Conservation (phyloP, 371 early-diverging fungal species). For the Gilbertella persicaria region DNA sequence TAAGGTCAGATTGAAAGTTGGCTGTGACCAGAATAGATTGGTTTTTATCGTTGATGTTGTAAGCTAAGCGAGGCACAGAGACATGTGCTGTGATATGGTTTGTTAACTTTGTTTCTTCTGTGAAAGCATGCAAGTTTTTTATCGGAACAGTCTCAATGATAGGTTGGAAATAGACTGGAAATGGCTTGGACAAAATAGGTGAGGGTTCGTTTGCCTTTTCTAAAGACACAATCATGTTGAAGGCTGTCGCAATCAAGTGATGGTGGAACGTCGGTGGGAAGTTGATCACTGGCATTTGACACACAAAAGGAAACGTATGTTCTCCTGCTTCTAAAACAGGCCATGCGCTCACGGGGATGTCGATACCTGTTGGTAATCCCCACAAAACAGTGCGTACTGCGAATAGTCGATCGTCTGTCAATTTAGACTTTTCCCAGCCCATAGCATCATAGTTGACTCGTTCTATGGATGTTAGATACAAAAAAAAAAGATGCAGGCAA, state of each 20-base stretch:
- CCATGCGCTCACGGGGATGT: slow-evolving; percentile 15
- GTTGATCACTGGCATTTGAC: slow-evolving; percentile 37
- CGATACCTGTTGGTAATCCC: slow-evolving; percentile 17
- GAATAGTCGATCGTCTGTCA: slow-evolving; percentile 29
- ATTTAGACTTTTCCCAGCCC: slow-evolving; percentile 31
- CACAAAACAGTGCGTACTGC: slow-evolving; percentile 30
- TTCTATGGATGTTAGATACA: slow-evolving; percentile 11
- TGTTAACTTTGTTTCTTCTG: slow-evolving; percentile 11
- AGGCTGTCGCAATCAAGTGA: slow-evolving; percentile 25
- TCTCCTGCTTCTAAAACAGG: slow-evolving; percentile 30
- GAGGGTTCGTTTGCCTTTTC: slow-evolving; percentile 10
- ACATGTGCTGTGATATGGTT: slow-evolving; percentile 12
- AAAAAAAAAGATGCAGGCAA: neutral
- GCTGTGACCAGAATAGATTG: slow-evolving; percentile 18
- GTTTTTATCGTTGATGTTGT: slow-evolving; percentile 16
- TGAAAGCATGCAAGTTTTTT: slow-evolving; percentile 13
- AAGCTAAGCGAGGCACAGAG: slow-evolving; percentile 27
- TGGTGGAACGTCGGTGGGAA: slow-evolving; percentile 34
- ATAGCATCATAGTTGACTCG: slow-evolving; percentile 36
- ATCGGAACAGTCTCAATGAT: slow-evolving; percentile 26
- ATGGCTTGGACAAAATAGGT: slow-evolving; percentile 21
- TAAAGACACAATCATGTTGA: slow-evolving; percentile 24
- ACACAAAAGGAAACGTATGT: slow-evolving; percentile 27
- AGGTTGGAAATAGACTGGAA: slow-evolving; percentile 20
- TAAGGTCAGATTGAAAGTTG: slow-evolving; percentile 8